phyloP scores from a whole-genome alignment of 2,329 filamentous ascomycete genomes.

The Magnaporthiopsis poae region DNA sequence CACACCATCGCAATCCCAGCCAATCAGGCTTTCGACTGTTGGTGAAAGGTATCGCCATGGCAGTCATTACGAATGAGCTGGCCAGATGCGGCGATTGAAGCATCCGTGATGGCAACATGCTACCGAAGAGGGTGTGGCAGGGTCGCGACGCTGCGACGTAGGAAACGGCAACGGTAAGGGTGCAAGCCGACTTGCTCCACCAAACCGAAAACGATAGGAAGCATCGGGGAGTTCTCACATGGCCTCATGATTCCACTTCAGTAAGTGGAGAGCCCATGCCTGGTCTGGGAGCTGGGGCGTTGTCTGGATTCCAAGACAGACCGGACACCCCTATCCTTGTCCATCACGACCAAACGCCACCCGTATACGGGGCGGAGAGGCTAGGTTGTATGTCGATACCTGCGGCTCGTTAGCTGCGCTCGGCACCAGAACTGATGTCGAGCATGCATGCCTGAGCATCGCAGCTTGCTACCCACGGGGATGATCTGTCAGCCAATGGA shows the following conservation, averaged over 20 bases:
- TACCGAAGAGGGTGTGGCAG: not conserved
- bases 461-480: not conserved
- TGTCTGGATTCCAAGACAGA: not conserved
- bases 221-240: not conserved
- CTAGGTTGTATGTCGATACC: not conserved
- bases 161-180: not conserved
- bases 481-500: not conserved
- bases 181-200: not conserved
- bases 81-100: not conserved
- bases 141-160: not conserved
- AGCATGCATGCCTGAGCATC: not conserved
- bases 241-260: not conserved
- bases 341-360: not conserved
- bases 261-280: not conserved
- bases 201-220: not conserved
- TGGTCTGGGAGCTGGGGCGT: not conserved
- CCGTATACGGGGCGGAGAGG: too few relatives aligned
- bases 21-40: not conserved
- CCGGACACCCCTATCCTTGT: not conserved
- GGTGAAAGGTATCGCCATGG: not conserved
- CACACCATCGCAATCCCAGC: constrained; percentile 4
- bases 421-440: not conserved
- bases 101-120: not conserved
- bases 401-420: not conserved
- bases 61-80: not conserved